Evolutionary conservation across 2,329 filamentous ascomycete species (phyloP), one percentile per base, ranked within the genome.

Genomic region (Ophiostoma himal-ulmi): DNA sequence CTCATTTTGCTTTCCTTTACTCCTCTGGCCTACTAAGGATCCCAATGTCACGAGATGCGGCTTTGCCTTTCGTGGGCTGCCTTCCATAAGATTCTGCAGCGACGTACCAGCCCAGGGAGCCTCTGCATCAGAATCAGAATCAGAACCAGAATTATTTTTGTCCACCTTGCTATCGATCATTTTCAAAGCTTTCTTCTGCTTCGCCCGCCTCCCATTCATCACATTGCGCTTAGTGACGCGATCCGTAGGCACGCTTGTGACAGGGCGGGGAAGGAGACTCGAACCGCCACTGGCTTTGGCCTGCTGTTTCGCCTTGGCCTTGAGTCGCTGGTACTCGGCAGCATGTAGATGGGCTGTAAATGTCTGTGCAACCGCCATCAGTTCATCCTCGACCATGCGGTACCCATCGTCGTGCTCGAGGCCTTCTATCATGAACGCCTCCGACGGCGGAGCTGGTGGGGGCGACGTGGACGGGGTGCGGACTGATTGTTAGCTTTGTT

Each of bases 341-440:
- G 88, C 86, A 76, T 94, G 91, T 1, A 94, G 83, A 77, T 93
- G 91, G 5, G 85, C 84, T 0, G 91, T 94, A 78, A 92, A 94
- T 2, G 82, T 80, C 69, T 87, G 85, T 0, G 91, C 91, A 0
- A 88, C 86, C 20, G 84, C 80, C 26, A 90, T 80, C 73, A 95
- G 87, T 74, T 94, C 91, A 75, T 95, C 92, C 78, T 94, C 92
- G 0, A 95, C 92, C 90, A 94, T 94, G 75, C 91, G 89, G 78
- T 87, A 94, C 70, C 80, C 81, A 76, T 94, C 91, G 77, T 95
- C 92, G n/a, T 83, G 78, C 4, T 85, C 81, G n/a, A 85, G 78
- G 2, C 88, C 89, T 66, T 87, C 83, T 2, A 82, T 80, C 90
- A 94, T 93, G 77, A 83, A 76, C 74, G 75, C 75, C 68, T 79